These are phyloP conservation scores for Durotheca rogersii DNA, from an alignment of 495 filamentous ascomycete species.

Conservation along the genomic window DNA sequence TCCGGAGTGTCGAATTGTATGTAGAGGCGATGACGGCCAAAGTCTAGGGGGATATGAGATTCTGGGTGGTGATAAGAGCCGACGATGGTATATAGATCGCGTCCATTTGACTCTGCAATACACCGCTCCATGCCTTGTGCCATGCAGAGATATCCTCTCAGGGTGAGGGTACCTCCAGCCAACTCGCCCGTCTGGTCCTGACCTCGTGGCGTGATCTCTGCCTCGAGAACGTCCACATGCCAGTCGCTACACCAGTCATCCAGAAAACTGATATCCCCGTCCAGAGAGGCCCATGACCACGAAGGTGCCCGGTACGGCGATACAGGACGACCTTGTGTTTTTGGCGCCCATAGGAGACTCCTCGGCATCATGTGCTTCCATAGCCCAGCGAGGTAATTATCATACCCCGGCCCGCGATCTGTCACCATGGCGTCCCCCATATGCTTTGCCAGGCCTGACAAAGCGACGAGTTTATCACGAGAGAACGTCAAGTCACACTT, in stretches of 20 bases:
- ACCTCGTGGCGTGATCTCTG: not conserved
- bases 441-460: slow-evolving; percentile 15
- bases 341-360: slow-evolving; percentile 19
- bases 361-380: slow-evolving; percentile 17
- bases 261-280: slow-evolving; percentile 7
- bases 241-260: not conserved
- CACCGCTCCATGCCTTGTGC: too few species aligned
- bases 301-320: slow-evolving; percentile 32
- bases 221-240: slow-evolving; percentile 4
- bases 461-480: slow-evolving; percentile 19
- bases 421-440: slow-evolving; percentile 4
- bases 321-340: not conserved
- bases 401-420: not conserved
- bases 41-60: too few species aligned
- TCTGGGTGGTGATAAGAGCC: too few species aligned
- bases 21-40: too few species aligned
- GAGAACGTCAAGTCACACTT: slow-evolving; percentile 10
- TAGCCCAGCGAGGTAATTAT: slow-evolving; percentile 19
- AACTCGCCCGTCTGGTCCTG: not conserved
- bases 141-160: not conserved
- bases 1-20: slow-evolving; percentile 1
- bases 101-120: too few species aligned
- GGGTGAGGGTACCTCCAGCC: not conserved
- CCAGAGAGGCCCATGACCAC: slow-evolving; percentile 32
- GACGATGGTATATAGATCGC: too few species aligned